These are phyloP conservation scores for Leccinum sublutescens DNA, from an alignment of 768 basidiomycete genomes.

Conservation along the genomic window DNA sequence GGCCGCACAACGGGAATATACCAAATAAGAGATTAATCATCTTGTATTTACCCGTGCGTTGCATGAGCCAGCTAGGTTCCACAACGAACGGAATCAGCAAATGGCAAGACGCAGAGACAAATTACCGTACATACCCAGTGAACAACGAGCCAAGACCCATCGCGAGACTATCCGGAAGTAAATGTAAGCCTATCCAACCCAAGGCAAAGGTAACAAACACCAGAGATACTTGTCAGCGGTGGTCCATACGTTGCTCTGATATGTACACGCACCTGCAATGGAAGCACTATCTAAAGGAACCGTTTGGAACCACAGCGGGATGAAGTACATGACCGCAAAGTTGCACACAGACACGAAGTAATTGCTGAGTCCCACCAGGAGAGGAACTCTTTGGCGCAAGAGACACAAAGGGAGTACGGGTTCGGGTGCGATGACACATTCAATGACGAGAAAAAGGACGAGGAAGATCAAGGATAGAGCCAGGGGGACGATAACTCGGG, in stretches of 20 bases:
- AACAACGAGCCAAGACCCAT: constrained; percentile 53
- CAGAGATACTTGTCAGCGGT: not conserved
- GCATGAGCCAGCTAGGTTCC: constrained; percentile 43
- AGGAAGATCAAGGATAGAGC: constrained; percentile 42
- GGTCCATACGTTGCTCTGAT: not conserved
- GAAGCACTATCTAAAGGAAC: constrained; percentile 67
- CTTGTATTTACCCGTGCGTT: constrained; percentile 51
- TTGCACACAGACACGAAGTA: constrained; percentile 74
- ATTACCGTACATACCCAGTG: constrained; percentile 35
- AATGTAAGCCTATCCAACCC: constrained; percentile 38
- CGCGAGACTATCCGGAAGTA: constrained; percentile 49
- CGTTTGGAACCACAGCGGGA: constrained; percentile 82
- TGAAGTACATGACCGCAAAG: constrained; percentile 72
- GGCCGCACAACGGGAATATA: constrained; percentile 45
- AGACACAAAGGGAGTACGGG: constrained; percentile 69
- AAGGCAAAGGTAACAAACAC: not conserved
- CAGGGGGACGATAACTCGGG: constrained; percentile 50
- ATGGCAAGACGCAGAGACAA: not conserved
- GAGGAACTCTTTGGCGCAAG: constrained; percentile 62
- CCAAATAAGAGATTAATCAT: constrained; percentile 48
- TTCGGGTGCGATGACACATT: constrained; percentile 60
- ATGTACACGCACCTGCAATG: constrained; percentile 46
- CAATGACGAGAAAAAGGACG: constrained; percentile 56
- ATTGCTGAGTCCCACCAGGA: constrained; percentile 68
- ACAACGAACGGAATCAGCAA: not conserved